These are phyloP conservation scores for Salix arbutifolia DNA, from an alignment of 345 rosid genomes.

Conservation along the genomic window DNA sequence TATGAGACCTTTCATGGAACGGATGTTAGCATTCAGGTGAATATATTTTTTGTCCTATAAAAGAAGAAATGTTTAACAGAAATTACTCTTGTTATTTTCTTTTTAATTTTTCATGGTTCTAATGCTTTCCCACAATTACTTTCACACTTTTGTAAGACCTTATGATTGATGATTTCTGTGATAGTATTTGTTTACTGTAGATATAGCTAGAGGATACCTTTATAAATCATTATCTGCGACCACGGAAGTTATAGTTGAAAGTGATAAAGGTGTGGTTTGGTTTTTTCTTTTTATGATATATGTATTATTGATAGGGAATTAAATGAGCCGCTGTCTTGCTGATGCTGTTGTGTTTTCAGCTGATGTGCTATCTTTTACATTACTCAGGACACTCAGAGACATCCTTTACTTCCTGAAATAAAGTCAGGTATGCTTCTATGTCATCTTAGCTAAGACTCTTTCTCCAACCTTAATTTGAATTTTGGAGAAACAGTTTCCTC, in stretches of 20 bases:
- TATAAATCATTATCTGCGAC: constrained; percentile 68
- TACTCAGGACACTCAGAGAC: too few relatives aligned
- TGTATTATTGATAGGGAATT: neutral
- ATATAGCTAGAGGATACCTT: constrained; percentile 67
- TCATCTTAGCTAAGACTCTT: too few relatives aligned
- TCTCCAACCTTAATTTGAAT: too few relatives aligned
- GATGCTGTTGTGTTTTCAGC: too few relatives aligned
- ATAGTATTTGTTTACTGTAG: constrained; percentile 79
- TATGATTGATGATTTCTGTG: constrained; percentile 38
- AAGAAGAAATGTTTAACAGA: too few relatives aligned
- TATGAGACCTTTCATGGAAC: constrained; percentile 91
- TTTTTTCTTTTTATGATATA: neutral
- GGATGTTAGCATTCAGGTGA: constrained; percentile 77
- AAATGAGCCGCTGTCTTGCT: too few relatives aligned
- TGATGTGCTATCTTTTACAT: too few relatives aligned
- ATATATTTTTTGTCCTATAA: constrained; percentile 18
- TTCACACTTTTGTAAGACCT: constrained; percentile 1
- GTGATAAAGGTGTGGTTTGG: constrained; percentile 49
- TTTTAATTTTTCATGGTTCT: neutral
- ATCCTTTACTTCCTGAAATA: too few relatives aligned
- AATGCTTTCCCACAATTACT: neutral
- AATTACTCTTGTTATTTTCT: neutral
- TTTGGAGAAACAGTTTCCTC: too few relatives aligned
- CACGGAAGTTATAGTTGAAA: constrained; percentile 69
- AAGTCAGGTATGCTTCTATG: too few relatives aligned